phyloP scores from a whole-genome alignment of 2,329 filamentous ascomycete genomes.

The Chrysoporthe austroafricana region DNA sequence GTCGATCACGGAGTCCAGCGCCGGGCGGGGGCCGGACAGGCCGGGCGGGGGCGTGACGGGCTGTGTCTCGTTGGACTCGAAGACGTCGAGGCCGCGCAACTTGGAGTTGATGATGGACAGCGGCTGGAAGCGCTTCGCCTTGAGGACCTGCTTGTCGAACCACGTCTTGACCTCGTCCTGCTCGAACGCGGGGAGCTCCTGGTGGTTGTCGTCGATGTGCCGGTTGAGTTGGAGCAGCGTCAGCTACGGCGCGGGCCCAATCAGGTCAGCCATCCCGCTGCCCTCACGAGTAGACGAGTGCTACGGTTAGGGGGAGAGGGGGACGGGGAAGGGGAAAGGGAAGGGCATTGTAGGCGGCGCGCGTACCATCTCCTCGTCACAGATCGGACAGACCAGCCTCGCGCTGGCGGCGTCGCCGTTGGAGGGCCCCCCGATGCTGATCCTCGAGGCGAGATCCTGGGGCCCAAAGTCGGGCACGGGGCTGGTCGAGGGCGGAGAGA shows the following conservation, averaged over 20 bases:
- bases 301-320: too few species aligned
- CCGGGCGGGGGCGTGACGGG: slow-evolving; percentile 41
- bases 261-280: background rate
- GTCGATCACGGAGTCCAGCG: slow-evolving; percentile 58
- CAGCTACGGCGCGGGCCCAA: slow-evolving; percentile 59
- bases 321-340: too few species aligned
- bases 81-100: slow-evolving; percentile 87
- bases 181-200: slow-evolving; percentile 83
- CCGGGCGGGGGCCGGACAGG: slow-evolving; percentile 44
- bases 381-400: slow-evolving; percentile 92
- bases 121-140: slow-evolving; percentile 91
- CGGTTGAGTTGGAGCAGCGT: slow-evolving; percentile 90
- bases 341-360: too few species aligned
- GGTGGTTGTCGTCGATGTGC: slow-evolving; percentile 84
- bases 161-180: slow-evolving; percentile 96
- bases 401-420: slow-evolving; percentile 62
- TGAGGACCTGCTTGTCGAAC: slow-evolving; percentile 93
- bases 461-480: slow-evolving; percentile 67
- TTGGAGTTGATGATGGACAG: slow-evolving; percentile 92
- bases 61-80: slow-evolving; percentile 82
- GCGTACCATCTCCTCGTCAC: slow-evolving; percentile 93
- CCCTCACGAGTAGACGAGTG: background rate
- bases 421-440: slow-evolving; percentile 66
- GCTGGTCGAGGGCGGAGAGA: slow-evolving; percentile 61
- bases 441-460: slow-evolving; percentile 80